phyloP scores from a whole-genome alignment of 805 yeast species.

The Ogataea trehalophila region DNA sequence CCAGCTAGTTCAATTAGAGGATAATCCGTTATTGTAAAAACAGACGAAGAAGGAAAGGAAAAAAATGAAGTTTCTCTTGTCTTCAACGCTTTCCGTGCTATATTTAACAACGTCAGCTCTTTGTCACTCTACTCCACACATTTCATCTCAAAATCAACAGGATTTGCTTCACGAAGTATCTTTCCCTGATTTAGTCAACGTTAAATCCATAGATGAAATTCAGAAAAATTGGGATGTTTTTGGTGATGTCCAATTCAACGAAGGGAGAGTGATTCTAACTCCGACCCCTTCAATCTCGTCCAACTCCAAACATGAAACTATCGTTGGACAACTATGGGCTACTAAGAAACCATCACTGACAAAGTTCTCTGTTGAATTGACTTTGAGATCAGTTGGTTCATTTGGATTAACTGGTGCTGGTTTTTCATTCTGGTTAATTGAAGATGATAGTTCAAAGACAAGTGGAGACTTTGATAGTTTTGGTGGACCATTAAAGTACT shows the following conservation, averaged over 20 bases:
- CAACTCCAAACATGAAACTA: slow-evolving; percentile 18
- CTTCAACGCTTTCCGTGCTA: neutral
- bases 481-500: slow-evolving; percentile 54
- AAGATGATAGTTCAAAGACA: slow-evolving; percentile 13
- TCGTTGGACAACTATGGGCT: slow-evolving; percentile 45
- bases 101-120: neutral
- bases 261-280: slow-evolving; percentile 52
- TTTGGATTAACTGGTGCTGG: slow-evolving; percentile 51
- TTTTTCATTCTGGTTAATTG: slow-evolving; percentile 52
- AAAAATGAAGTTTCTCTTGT: neutral
- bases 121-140: slow-evolving; percentile 1
- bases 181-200: slow-evolving; percentile 21
- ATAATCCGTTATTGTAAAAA: no score
- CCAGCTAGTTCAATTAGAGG: no score
- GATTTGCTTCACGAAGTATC: slow-evolving; percentile 12
- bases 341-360: slow-evolving; percentile 24
- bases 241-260: slow-evolving; percentile 38
- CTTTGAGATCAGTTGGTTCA: slow-evolving; percentile 57
- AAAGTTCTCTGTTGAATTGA: slow-evolving; percentile 47
- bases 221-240: slow-evolving; percentile 40
- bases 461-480: slow-evolving; percentile 33
- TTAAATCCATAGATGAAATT: slow-evolving; percentile 27
- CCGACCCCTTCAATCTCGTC: slow-evolving; percentile 32
- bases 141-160: slow-evolving; percentile 1
- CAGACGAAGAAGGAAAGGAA: neutral